Evolutionary conservation across 441 rosid species (phyloP).

Genomic region (Gossypium gossypioides): DNA sequence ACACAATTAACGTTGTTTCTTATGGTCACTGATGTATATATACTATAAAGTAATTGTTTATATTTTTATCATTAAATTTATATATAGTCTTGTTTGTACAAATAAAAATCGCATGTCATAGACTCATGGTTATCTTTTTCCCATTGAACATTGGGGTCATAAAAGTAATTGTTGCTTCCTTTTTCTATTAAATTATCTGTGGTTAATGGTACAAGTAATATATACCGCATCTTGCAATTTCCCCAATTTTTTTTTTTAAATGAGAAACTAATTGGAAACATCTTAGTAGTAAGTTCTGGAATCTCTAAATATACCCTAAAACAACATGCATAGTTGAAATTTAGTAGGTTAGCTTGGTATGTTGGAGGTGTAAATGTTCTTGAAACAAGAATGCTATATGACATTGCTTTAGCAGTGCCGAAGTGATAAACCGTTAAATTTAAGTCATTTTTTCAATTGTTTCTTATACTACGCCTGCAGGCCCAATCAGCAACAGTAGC

Average conservation of each 20-base stretch:
- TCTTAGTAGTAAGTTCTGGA: background rate
- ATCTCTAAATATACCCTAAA: background rate
- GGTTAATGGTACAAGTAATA: background rate
- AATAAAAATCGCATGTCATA: background rate
- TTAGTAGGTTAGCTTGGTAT: background rate
- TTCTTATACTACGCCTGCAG: constrained; percentile 27
- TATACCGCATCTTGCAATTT: background rate
- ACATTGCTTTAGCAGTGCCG: background rate
- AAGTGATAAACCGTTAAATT: background rate
- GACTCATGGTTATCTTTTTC: background rate
- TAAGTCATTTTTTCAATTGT: background rate
- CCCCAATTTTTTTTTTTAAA: background rate
- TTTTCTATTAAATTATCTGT: background rate
- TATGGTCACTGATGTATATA: background rate
- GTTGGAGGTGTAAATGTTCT: background rate
- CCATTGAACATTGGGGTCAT: background rate
- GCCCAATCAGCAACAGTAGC: constrained; percentile 76
- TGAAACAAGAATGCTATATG: background rate
- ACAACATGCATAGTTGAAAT: background rate
- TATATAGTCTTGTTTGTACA: background rate
- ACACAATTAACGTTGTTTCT: background rate
- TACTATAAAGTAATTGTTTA: background rate
- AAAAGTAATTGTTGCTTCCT: background rate
- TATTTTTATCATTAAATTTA: background rate
- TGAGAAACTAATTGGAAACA: background rate